These are phyloP conservation scores for Ogataea zsoltii DNA, from an alignment of 805 yeast genomes.

Conservation along the genomic window DNA sequence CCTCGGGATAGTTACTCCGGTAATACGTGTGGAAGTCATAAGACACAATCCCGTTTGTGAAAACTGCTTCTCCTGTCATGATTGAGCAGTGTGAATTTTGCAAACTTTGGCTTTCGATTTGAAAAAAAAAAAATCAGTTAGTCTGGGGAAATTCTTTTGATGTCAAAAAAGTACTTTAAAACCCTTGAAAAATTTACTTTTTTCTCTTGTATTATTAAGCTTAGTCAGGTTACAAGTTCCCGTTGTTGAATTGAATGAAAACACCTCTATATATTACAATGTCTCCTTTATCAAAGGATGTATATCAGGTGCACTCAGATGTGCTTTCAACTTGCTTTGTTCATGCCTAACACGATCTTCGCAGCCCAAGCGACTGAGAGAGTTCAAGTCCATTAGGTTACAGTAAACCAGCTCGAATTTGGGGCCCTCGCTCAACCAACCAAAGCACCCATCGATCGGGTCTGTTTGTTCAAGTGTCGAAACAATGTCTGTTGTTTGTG, in stretches of 20 bases:
- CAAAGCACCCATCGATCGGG: constrained; percentile 31
- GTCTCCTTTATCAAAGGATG: constrained; percentile 21
- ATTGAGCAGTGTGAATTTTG: not conserved
- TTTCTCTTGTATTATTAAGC: not conserved
- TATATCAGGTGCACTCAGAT: not conserved
- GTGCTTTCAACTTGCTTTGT: no score
- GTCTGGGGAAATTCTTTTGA: no score
- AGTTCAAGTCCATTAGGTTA: constrained; percentile 11
- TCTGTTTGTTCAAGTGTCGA: constrained; percentile 9
- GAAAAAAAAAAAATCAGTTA: no score
- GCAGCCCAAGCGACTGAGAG: constrained; percentile 6
- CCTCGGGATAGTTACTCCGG: constrained; percentile 36
- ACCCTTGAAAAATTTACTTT: no score
- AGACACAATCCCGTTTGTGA: constrained; percentile 32
- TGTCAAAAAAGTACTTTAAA: no score
- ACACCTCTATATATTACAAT: constrained; percentile 1
- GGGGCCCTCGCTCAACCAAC: constrained; percentile 29
- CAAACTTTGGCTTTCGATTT: not conserved
- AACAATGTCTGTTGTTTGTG: constrained; percentile 8
- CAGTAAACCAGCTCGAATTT: constrained; percentile 26
- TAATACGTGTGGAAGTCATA: constrained; percentile 61
- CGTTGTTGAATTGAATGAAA: no score
- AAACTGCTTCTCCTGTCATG: not conserved
- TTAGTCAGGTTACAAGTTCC: no score
- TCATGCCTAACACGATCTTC: no score